Evolutionary conservation across 495 filamentous ascomycete genomes (phyloP).

Genomic region (Amniculicola lignicola): DNA sequence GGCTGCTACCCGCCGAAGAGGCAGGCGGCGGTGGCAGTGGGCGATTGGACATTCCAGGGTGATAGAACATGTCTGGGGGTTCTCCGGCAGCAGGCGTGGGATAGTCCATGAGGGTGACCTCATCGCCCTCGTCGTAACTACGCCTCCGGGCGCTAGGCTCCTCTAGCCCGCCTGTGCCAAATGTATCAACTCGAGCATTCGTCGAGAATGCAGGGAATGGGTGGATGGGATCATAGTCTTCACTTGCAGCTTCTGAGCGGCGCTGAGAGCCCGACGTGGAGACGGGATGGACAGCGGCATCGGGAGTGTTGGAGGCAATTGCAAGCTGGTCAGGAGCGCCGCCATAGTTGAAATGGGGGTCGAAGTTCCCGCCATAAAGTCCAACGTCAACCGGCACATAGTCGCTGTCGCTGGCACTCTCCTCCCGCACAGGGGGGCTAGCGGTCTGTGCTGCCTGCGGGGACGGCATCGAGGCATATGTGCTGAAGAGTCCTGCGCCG

Average conservation of each 20-base stretch:
- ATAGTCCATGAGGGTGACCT: conserved; percentile 55
- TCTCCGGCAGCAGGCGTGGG: conserved; percentile 58
- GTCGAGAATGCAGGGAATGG: conserved; percentile 58
- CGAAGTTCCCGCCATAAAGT: conserved; percentile 70
- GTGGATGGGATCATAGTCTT: conserved; percentile 50
- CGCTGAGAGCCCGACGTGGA: conserved; percentile 41
- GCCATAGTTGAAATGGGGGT: conserved; percentile 69
- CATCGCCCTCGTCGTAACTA: conserved; percentile 94
- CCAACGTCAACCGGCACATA: conserved; percentile 69
- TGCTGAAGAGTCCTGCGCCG: conserved; percentile 30
- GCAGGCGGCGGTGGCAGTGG: conserved; percentile 78
- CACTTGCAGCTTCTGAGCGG: conserved; percentile 34
- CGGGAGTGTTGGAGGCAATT: conserved; percentile 17
- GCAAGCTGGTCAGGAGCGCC: conserved; percentile 49
- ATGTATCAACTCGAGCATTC: conserved; percentile 68
- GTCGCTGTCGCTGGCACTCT: conserved; percentile 63
- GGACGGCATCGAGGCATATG: conserved; percentile 31
- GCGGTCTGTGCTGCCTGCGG: conserved; percentile 36
- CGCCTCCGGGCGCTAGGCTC: conserved; percentile 67
- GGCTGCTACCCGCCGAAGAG: conserved; percentile 30
- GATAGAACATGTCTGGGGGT: conserved; percentile 88
- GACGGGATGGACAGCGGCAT: conserved; percentile 34
- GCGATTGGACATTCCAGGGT: conserved; percentile 65
- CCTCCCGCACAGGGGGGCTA: conserved; percentile 20
- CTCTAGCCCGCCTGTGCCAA: conserved; percentile 79